phyloP scores from a whole-genome alignment of 2,329 filamentous ascomycete species.

The Ploettnerulaceae sp. region DNA sequence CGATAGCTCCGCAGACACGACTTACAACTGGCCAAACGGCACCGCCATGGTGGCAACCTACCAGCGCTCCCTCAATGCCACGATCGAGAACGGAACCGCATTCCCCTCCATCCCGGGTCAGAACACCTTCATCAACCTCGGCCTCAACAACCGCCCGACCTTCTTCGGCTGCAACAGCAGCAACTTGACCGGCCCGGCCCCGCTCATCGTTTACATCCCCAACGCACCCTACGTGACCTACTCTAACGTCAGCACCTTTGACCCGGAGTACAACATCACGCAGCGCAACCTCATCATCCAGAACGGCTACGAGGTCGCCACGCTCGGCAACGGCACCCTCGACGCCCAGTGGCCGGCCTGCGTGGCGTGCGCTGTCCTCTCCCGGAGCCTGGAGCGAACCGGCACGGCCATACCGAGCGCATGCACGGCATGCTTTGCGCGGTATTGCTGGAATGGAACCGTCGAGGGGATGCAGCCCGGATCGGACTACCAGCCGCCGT shows the following conservation, averaged over 20 bases:
- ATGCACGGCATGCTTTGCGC: constrained; percentile 70
- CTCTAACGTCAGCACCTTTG: constrained; percentile 78
- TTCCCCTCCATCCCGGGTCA: constrained; percentile 70
- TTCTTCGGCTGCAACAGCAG: constrained; percentile 74
- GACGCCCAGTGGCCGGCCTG: constrained; percentile 75
- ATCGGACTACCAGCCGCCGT: constrained; percentile 22
- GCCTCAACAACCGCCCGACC: constrained; percentile 66
- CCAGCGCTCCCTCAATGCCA: constrained; percentile 53
- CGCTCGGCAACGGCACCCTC: constrained; percentile 73
- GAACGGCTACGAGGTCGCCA: constrained; percentile 82
- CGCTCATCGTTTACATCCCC: constrained; percentile 82
- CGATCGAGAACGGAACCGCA: constrained; percentile 59
- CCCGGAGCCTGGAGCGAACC: constrained; percentile 69
- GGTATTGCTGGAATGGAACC: constrained; percentile 87
- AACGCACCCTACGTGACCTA: constrained; percentile 73
- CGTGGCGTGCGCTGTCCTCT: constrained; percentile 81
- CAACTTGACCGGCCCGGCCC: constrained; percentile 54
- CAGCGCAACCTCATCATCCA: constrained; percentile 75
- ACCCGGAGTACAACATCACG: constrained; percentile 54
- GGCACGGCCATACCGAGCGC: constrained; percentile 61
- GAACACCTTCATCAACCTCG: constrained; percentile 74
- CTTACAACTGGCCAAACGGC: constrained; percentile 69
- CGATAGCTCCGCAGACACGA: constrained; percentile 71
- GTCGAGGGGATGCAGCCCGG: constrained; percentile 20
- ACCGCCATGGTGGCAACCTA: constrained; percentile 71